Conservation (phyloP, 129 eudicot species). For the Solidago caesia region DNA sequence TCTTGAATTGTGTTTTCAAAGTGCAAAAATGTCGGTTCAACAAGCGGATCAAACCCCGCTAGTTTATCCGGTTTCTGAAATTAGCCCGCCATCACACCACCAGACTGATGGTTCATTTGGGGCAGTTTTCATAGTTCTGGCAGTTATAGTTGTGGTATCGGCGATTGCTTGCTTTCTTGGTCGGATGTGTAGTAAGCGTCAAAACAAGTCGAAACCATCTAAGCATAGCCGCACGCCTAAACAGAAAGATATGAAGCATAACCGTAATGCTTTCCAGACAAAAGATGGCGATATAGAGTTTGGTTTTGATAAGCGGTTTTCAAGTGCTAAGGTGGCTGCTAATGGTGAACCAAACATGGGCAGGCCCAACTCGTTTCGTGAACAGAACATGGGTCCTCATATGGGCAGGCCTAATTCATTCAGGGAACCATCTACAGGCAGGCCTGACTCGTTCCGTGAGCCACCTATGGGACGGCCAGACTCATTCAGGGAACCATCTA, state of each 20-base stretch:
- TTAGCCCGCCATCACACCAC: slow-evolving; percentile 22
- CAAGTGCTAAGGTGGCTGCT: slow-evolving; percentile 41
- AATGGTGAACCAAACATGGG: slow-evolving; percentile 35
- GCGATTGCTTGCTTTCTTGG: slow-evolving; percentile 42
- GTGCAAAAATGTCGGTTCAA: slow-evolving; percentile 29
- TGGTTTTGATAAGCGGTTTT: slow-evolving; percentile 41
- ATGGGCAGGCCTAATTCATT: slow-evolving; percentile 25
- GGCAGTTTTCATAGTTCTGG: slow-evolving; percentile 40
- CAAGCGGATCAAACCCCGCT: slow-evolving; percentile 31
- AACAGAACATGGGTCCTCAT: slow-evolving; percentile 11
- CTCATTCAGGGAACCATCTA: slow-evolving; percentile 23
- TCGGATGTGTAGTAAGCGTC: slow-evolving; percentile 34
- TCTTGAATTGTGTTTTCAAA: not conserved
- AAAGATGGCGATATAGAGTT: slow-evolving; percentile 46
- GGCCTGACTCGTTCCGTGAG: slow-evolving; percentile 21
- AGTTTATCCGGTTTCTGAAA: slow-evolving; percentile 38
- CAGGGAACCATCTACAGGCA: slow-evolving; percentile 9
- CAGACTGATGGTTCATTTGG: slow-evolving; percentile 38
- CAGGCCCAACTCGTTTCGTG: slow-evolving; percentile 20
- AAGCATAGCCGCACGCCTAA: slow-evolving; percentile 30
- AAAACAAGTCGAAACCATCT: slow-evolving; percentile 30
- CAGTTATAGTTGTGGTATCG: slow-evolving; percentile 37
- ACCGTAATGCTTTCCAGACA: slow-evolving; percentile 38
- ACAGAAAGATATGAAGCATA: slow-evolving; percentile 33
- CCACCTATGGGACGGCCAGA: slow-evolving; percentile 27